These are phyloP conservation scores for Taphrina flavorubra DNA, from an alignment of 1,139 yeast genomes.

Conservation along the genomic window DNA sequence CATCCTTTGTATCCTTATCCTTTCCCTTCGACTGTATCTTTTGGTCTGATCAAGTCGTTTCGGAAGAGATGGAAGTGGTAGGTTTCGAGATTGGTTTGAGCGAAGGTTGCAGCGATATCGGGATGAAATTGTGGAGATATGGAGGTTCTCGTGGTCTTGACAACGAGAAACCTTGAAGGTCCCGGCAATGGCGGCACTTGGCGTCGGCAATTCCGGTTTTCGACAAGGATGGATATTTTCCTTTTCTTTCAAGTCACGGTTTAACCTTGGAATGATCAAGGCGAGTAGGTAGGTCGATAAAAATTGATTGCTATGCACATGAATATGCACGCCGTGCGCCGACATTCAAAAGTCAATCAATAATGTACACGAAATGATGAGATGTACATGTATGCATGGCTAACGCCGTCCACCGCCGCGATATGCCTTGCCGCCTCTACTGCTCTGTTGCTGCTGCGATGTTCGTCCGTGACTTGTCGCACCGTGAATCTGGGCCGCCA, in stretches of 20 bases:
- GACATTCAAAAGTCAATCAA: background rate
- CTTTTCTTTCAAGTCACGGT: no score
- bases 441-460: background rate
- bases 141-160: background rate
- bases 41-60: background rate
- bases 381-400: background rate
- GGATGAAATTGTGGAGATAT: background rate
- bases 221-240: no score
- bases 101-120: background rate
- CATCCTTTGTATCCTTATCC: background rate
- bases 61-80: no score
- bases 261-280: no score
- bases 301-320: no score
- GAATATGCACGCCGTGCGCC: background rate
- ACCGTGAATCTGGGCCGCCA: background rate
- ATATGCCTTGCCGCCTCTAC: slow-evolving; percentile 36
- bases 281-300: no score
- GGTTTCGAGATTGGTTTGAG: background rate
- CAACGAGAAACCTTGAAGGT: background rate
- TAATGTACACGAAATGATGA: no score
- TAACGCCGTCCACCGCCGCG: slow-evolving; percentile 28
- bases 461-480: background rate
- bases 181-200: no score
- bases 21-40: no score
- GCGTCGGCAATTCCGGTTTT: no score